Conservation (phyloP, 2,329 filamentous ascomycete species). For the Albophoma yamanashiensis region DNA sequence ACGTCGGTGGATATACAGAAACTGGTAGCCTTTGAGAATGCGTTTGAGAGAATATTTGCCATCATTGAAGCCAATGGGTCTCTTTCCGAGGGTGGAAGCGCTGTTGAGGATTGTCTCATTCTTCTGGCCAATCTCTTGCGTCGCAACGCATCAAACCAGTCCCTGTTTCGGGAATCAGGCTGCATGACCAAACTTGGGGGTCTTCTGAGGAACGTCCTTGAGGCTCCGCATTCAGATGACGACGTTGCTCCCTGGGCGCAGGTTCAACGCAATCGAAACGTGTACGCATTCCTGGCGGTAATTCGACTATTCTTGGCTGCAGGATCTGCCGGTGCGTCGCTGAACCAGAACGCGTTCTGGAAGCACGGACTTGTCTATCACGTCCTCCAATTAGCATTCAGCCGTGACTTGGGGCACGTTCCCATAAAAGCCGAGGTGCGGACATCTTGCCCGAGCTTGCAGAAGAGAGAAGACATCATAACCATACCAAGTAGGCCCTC, state of each 20-base stretch:
- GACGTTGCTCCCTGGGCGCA: conserved; percentile 65
- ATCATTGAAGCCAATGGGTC: conserved; percentile 77
- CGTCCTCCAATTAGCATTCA: conserved; percentile 75
- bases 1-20: conserved; percentile 86
- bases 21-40: conserved; percentile 88
- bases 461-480: conserved; percentile 1
- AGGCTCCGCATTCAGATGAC: conserved; percentile 38
- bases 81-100: conserved; percentile 69
- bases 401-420: conserved; percentile 51
- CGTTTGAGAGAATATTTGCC: conserved; percentile 76
- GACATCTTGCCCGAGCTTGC: conserved; percentile 4
- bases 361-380: conserved; percentile 70
- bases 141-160: conserved; percentile 85
- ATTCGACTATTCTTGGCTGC: conserved; percentile 74
- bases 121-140: conserved; percentile 81
- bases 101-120: conserved; percentile 88
- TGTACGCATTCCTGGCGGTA: conserved; percentile 82
- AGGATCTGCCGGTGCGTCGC: conserved; percentile 68
- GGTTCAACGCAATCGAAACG: conserved; percentile 74
- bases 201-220: conserved; percentile 51
- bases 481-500: conserved; percentile 48
- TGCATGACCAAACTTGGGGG: conserved; percentile 63
- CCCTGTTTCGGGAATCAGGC: conserved; percentile 83
- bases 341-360: conserved; percentile 82
- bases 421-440: conserved; percentile 72